Percentiles rank a stretch among this genome's conserved stretches.
phyloP scores from a whole-genome alignment of 305 asterid species.

The Fraxinus velutina region DNA sequence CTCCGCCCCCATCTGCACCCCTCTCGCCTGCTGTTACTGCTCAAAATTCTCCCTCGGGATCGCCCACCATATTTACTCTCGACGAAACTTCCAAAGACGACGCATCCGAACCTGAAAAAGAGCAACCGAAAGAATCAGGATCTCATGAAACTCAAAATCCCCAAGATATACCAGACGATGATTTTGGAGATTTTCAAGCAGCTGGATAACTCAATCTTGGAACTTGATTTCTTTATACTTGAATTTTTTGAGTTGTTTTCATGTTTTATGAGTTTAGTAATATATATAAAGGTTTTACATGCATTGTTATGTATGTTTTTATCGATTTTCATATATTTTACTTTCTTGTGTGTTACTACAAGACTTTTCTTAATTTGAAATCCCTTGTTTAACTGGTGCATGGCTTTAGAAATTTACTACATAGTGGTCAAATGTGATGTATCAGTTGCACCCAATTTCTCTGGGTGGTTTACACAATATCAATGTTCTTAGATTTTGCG shows the following conservation, averaged over 20 bases:
- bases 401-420: neutral
- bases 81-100: conserved; percentile 30
- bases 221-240: conserved; percentile 10
- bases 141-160: conserved; percentile 31
- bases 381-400: neutral
- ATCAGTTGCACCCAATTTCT: neutral
- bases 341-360: neutral
- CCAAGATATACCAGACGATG: conserved; percentile 64
- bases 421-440: neutral
- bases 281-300: conserved; percentile 6
- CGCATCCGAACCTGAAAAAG: conserved; percentile 27
- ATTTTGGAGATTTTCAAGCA: conserved; percentile 95
- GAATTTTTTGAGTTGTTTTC: neutral
- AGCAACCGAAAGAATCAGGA: conserved; percentile 32
- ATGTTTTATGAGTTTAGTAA: conserved; percentile 24
- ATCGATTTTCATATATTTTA: neutral
- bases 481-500: no score
- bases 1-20: conserved; percentile 77
- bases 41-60: conserved; percentile 35
- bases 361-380: neutral
- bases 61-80: conserved; percentile 36
- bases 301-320: neutral
- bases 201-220: conserved; percentile 44
- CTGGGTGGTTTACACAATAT: no score
- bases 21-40: conserved; percentile 55